phyloP scores from a whole-genome alignment of 2,329 filamentous ascomycete genomes.

The Rhynchosporium agropyri region DNA sequence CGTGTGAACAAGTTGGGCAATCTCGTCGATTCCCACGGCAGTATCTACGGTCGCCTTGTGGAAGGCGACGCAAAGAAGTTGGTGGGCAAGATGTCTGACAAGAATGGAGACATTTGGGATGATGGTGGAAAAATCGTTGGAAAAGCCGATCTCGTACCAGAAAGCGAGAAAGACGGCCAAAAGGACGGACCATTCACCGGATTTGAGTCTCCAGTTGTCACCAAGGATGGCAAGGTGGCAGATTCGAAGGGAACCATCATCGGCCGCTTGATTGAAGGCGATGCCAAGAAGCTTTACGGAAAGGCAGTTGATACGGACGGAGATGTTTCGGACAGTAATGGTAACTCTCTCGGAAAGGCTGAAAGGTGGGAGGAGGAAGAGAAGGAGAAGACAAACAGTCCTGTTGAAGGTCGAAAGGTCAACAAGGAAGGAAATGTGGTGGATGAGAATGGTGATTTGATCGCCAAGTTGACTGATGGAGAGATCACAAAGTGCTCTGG shows the following conservation, averaged over 20 bases:
- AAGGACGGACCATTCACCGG: slow-evolving; percentile 72
- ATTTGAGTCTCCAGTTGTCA: slow-evolving; percentile 64
- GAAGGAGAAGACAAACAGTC: slow-evolving; percentile 55
- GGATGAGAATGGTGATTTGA: slow-evolving; percentile 59
- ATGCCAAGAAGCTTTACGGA: slow-evolving; percentile 72
- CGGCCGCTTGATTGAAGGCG: slow-evolving; percentile 70
- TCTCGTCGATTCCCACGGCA: slow-evolving; percentile 56
- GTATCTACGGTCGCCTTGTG: slow-evolving; percentile 65
- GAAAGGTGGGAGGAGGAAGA: slow-evolving; percentile 62
- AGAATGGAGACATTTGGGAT: slow-evolving; percentile 71
- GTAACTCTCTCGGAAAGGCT: slow-evolving; percentile 59
- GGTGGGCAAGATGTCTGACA: slow-evolving; percentile 70
- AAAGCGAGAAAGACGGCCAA: slow-evolving; percentile 63
- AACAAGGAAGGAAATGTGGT: slow-evolving; percentile 62
- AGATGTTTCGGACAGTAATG: slow-evolving; percentile 78
- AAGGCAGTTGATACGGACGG: slow-evolving; percentile 79
- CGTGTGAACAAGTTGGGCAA: slow-evolving; percentile 72
- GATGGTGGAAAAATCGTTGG: slow-evolving; percentile 73
- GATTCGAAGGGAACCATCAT: slow-evolving; percentile 70
- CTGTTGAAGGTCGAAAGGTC: slow-evolving; percentile 56
- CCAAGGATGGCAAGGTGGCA: slow-evolving; percentile 69
- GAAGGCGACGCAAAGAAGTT: slow-evolving; percentile 68
- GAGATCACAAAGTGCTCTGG: slow-evolving; percentile 65
- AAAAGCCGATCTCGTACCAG: slow-evolving; percentile 66
- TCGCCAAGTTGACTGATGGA: slow-evolving; percentile 71